phyloP scores from a whole-genome alignment of 306 rosid genomes.

The Ormosia emarginata region DNA sequence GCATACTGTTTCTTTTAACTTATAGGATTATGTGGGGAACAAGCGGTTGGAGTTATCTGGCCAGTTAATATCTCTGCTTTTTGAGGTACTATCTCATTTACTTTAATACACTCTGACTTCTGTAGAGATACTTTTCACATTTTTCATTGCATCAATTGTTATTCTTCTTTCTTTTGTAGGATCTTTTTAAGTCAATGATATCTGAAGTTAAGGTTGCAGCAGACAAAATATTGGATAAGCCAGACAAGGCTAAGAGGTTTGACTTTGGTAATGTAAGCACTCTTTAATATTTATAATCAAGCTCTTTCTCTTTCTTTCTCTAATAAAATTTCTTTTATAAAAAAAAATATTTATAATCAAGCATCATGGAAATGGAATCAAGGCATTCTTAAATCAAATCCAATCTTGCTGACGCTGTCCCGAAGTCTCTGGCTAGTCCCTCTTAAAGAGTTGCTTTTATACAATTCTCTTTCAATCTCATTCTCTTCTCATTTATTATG shows the following conservation, averaged over 20 bases:
- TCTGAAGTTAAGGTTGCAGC: slow-evolving; percentile 28
- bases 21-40: slow-evolving; percentile 94
- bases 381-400: slow-evolving; percentile 7
- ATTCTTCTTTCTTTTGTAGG: slow-evolving; percentile 45
- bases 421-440: not conserved
- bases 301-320: not conserved
- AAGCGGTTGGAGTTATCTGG: slow-evolving; percentile 94
- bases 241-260: slow-evolving; percentile 54
- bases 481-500: not conserved
- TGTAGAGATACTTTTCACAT: slow-evolving; percentile 5
- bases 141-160: slow-evolving; percentile 1
- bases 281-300: slow-evolving; percentile 12
- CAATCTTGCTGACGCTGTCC: not conserved
- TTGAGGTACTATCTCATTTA: slow-evolving; percentile 64
- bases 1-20: not conserved
- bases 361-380: not conserved
- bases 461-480: not conserved
- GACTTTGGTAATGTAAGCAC: slow-evolving; percentile 56
- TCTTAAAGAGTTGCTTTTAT: slow-evolving; percentile 6
- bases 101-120: not conserved
- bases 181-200: slow-evolving; percentile 82
- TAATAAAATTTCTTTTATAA: no score
- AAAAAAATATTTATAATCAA: not conserved
- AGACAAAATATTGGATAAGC: slow-evolving; percentile 50
- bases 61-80: slow-evolving; percentile 77